These are phyloP conservation scores for Xylaria sp. DNA, from an alignment of 2,329 filamentous ascomycete genomes.

Conservation along the genomic window DNA sequence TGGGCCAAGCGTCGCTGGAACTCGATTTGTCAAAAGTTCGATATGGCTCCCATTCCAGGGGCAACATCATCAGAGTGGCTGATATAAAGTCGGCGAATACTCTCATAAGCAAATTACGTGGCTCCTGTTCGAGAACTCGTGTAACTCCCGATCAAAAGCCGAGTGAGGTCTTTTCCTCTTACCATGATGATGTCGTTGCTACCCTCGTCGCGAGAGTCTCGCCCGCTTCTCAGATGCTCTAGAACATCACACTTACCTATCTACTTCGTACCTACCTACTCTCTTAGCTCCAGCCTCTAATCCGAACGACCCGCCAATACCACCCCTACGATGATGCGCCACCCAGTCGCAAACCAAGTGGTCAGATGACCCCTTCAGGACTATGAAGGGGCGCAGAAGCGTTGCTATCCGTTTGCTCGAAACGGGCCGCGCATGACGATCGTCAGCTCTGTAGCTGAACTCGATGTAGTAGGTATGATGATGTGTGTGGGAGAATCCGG, in stretches of 20 bases:
- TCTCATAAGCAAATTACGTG: slow-evolving; percentile 11
- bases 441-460: slow-evolving; percentile 13
- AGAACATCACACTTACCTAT: not conserved
- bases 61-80: not conserved
- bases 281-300: slow-evolving; percentile 7
- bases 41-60: slow-evolving; percentile 6
- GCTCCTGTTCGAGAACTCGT: not conserved
- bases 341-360: slow-evolving; percentile 10
- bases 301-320: slow-evolving; percentile 8
- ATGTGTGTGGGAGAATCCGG: too few species aligned
- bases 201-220: not conserved
- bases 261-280: not conserved
- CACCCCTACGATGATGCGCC: slow-evolving; percentile 10
- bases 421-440: slow-evolving; percentile 2
- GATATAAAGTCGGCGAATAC: not conserved
- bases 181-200: slow-evolving; percentile 7
- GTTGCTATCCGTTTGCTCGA: not conserved
- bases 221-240: not conserved
- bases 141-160: not conserved
- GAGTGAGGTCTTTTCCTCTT: not conserved
- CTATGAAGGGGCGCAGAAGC: slow-evolving; percentile 5
- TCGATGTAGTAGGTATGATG: not conserved
- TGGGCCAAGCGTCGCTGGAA: slow-evolving; percentile 5
- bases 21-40: slow-evolving; percentile 17
- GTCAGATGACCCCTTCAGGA: slow-evolving; percentile 4